A percentile compares a stretch with the other conserved stretches of the same genome.
Conservation (phyloP, 257 asterid genomes). For the Solanum clarkiae region DNA sequence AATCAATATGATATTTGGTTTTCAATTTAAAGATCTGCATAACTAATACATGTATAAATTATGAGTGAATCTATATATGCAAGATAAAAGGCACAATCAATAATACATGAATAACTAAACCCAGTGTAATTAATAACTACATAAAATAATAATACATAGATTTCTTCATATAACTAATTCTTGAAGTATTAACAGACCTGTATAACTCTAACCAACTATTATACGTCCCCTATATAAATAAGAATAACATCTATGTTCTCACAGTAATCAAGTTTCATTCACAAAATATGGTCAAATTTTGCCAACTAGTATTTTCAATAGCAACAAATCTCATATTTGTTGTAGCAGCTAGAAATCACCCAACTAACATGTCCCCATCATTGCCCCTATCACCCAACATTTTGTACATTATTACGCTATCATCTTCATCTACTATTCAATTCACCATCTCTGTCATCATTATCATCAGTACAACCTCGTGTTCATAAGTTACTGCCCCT, state of each 20-base stretch:
- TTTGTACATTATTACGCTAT: not conserved
- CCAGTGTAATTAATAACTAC: no score
- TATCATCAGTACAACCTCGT: not conserved
- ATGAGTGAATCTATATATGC: no score
- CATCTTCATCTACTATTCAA: not conserved
- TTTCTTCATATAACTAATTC: no score
- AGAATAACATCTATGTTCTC: not conserved
- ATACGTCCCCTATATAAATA: not conserved
- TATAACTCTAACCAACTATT: no score
- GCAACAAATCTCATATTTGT: not conserved
- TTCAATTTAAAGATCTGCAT: no score
- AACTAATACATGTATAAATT: no score
- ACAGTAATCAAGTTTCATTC: not conserved
- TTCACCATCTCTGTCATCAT: not conserved
- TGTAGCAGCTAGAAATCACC: not conserved
- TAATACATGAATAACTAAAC: no score
- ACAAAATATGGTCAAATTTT: not conserved
- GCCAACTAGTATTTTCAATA: not conserved
- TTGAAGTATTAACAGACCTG: no score
- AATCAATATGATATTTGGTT: no score
- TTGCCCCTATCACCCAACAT: not conserved
- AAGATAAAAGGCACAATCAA: no score
- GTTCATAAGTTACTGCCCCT: not conserved
- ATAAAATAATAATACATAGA: no score
- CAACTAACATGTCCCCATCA: not conserved